phyloP scores from a whole-genome alignment of 306 rosid genomes.

The Dryas alaskensis region DNA sequence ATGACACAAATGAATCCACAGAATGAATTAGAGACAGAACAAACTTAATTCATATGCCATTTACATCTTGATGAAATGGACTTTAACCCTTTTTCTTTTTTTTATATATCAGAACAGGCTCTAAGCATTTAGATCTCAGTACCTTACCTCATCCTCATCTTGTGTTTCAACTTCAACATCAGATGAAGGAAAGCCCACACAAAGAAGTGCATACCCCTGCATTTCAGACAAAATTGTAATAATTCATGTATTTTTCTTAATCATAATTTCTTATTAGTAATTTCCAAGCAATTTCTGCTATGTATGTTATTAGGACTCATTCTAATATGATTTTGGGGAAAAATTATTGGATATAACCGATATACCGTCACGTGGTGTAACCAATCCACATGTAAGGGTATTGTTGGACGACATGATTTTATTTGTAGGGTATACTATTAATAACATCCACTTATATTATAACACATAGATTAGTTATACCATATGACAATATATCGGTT shows the following conservation, averaged over 20 bases:
- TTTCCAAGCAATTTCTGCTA: not conserved
- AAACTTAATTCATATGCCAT: not conserved
- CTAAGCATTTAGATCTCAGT: conserved; percentile 14
- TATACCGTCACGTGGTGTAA: too few relatives aligned
- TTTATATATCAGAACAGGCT: conserved; percentile 10
- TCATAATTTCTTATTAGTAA: not conserved
- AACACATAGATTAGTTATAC: too few relatives aligned
- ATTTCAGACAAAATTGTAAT: conserved; percentile 16
- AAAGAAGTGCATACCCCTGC: conserved; percentile 99
- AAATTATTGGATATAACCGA: too few relatives aligned
- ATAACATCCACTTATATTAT: too few relatives aligned
- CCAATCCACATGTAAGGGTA: too few relatives aligned
- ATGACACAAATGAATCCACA: not conserved
- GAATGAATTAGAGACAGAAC: not conserved
- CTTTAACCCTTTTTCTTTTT: not conserved
- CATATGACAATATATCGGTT: too few relatives aligned
- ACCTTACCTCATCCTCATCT: conserved; percentile 95
- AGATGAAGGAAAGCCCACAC: conserved; percentile 89
- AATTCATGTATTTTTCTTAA: not conserved
- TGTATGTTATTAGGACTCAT: not conserved
- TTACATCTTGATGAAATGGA: not conserved
- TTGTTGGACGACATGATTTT: too few relatives aligned
- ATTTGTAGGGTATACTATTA: too few relatives aligned
- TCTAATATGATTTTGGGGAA: not conserved
- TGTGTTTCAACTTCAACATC: conserved; percentile 97